Evolutionary conservation across 2,329 filamentous ascomycete species (phyloP).

Genomic region (Alternaria viburni): DNA sequence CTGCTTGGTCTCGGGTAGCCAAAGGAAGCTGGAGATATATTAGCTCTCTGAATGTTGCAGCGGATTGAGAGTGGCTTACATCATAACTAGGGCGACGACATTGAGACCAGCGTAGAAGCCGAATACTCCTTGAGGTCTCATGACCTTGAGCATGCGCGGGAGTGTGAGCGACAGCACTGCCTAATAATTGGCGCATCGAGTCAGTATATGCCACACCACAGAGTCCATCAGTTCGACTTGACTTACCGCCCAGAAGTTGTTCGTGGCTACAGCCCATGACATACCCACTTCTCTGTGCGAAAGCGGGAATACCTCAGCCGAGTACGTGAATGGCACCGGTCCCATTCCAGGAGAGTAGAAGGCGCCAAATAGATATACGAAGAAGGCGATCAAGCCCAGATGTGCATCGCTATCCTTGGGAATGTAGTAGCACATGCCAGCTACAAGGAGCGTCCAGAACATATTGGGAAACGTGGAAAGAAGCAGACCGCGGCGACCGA

Average conservation of each 20-base stretch:
- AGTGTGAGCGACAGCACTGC: slow-evolving; percentile 69
- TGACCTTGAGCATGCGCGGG: slow-evolving; percentile 61
- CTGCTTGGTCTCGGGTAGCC: slow-evolving; percentile 58
- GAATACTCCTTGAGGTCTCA: slow-evolving; percentile 63
- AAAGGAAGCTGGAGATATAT: slow-evolving; percentile 55
- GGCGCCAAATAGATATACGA: slow-evolving; percentile 63
- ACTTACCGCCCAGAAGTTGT: slow-evolving; percentile 59
- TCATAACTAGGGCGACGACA: slow-evolving; percentile 65
- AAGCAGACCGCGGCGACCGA: slow-evolving; percentile 59
- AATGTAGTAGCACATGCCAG: slow-evolving; percentile 62
- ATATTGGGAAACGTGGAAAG: slow-evolving; percentile 59
- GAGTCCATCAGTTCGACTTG: not conserved
- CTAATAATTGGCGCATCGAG: not conserved
- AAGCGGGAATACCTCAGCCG: slow-evolving; percentile 70
- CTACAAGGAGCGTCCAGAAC: slow-evolving; percentile 55
- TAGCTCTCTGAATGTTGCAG: not conserved
- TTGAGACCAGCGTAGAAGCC: slow-evolving; percentile 69
- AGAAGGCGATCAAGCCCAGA: slow-evolving; percentile 60
- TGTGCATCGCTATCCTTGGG: slow-evolving; percentile 49
- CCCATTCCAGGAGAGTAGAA: slow-evolving; percentile 51
- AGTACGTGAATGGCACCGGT: slow-evolving; percentile 54
- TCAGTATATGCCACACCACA: not conserved
- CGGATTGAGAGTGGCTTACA: slow-evolving; percentile 41
- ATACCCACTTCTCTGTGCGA: slow-evolving; percentile 75
- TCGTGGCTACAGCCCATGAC: slow-evolving; percentile 72